Evolutionary conservation across 805 yeast genomes (phyloP).

Genomic region (Teunomyces cretensis): DNA sequence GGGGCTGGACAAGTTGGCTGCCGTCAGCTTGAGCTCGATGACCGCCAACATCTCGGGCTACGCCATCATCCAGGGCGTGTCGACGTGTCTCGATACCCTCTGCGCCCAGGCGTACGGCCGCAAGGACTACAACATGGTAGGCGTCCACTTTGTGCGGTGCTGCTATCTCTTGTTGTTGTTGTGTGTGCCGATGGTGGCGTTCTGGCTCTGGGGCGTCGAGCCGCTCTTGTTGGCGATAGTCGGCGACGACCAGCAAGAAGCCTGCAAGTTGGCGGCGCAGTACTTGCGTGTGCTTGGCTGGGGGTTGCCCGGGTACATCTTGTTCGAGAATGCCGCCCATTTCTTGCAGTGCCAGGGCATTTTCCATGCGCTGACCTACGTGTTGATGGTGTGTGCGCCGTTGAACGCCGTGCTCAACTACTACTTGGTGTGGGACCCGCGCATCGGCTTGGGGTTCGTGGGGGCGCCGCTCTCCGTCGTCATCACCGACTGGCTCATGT

Average conservation of each 20-base stretch:
- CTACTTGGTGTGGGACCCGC: conserved; percentile 62
- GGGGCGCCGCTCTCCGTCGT: conserved; percentile 81
- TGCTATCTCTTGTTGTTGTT: conserved; percentile 52
- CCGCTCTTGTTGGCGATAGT: conserved; percentile 36
- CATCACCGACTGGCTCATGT: conserved; percentile 71
- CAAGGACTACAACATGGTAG: conserved; percentile 61
- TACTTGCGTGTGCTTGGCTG: conserved; percentile 56
- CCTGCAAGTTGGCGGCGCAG: conserved; percentile 49
- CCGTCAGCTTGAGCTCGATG: conserved; percentile 73
- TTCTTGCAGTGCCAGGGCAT: conserved; percentile 76
- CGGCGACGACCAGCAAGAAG: conserved; percentile 24
- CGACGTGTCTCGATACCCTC: conserved; percentile 76
- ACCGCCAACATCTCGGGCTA: conserved; percentile 76
- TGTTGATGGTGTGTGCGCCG: conserved; percentile 70
- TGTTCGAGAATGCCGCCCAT: conserved; percentile 72
- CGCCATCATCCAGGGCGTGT: conserved; percentile 72
- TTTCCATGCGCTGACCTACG: conserved; percentile 77
- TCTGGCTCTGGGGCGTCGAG: conserved; percentile 63
- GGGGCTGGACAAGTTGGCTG: conserved; percentile 71
- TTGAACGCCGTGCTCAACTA: conserved; percentile 68
- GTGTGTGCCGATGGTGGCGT: conserved; percentile 52
- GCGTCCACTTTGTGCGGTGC: conserved; percentile 68
- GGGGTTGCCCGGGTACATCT: conserved; percentile 73
- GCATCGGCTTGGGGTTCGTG: conserved; percentile 59
- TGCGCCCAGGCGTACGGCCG: conserved; percentile 81